These are phyloP conservation scores for Xylaria sp. DNA, from an alignment of 2,329 filamentous ascomycete species.

Conservation along the genomic window DNA sequence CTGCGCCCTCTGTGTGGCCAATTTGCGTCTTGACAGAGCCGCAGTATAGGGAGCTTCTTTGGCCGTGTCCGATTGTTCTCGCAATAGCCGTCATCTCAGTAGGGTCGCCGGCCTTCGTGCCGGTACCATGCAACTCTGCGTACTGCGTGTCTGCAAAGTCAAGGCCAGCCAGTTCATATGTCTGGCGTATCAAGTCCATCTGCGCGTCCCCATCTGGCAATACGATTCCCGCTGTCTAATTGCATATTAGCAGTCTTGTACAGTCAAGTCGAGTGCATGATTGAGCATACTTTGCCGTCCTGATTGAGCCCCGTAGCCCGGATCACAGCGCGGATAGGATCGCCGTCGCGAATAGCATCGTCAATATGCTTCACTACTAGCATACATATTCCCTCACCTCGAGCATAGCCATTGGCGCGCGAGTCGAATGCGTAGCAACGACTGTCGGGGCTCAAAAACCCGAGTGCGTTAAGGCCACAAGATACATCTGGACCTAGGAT, in stretches of 20 bases:
- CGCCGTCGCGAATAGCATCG: conserved; percentile 18
- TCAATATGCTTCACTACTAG: conserved; percentile 14
- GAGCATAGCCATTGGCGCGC: conserved; percentile 18
- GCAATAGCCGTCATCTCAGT: conserved; percentile 52
- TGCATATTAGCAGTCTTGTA: neutral
- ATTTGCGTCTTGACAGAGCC: conserved; percentile 43
- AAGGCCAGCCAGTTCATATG: conserved; percentile 5
- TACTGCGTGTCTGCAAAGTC: conserved; percentile 7
- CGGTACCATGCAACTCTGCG: conserved; percentile 49
- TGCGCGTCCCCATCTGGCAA: conserved; percentile 12
- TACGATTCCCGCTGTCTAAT: conserved; percentile 8
- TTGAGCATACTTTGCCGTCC: conserved; percentile 12
- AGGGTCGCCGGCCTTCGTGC: conserved; percentile 55
- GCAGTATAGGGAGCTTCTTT: conserved; percentile 40
- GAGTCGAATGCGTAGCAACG: conserved; percentile 16
- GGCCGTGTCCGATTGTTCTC: conserved; percentile 40
- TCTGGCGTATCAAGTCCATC: conserved; percentile 4
- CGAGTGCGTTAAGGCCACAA: conserved; percentile 3
- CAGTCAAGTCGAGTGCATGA: neutral
- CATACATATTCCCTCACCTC: conserved; percentile 17
- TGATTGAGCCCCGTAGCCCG: conserved; percentile 14
- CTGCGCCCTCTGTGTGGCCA: conserved; percentile 42
- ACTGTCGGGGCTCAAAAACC: conserved; percentile 18
- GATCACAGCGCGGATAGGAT: conserved; percentile 18
- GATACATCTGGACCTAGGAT: conserved; percentile 7